Conservation (phyloP, 805 yeast genomes). For the Candida ulmi region DNA sequence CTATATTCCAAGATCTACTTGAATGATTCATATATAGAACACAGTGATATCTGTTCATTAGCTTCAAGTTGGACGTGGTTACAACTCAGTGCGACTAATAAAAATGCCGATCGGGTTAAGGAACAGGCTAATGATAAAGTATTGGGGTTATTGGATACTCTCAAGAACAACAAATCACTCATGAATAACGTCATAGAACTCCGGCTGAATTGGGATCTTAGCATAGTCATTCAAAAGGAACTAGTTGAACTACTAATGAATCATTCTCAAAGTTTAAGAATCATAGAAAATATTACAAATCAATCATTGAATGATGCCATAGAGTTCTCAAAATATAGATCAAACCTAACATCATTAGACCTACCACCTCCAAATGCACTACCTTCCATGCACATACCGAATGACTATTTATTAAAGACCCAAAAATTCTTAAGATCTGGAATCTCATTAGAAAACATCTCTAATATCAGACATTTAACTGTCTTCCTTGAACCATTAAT, state of each 20-base stretch:
- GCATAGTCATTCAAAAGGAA: slow-evolving; percentile 24
- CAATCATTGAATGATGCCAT: slow-evolving; percentile 32
- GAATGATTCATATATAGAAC: slow-evolving; percentile 36
- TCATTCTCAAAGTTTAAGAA: slow-evolving; percentile 24
- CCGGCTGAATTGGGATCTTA: slow-evolving; percentile 38
- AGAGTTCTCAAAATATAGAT: slow-evolving; percentile 22
- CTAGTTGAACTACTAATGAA: slow-evolving; percentile 25
- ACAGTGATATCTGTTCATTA: slow-evolving; percentile 26
- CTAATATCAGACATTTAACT: slow-evolving; percentile 24
- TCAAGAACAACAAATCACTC: slow-evolving; percentile 16
- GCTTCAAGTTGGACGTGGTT: slow-evolving; percentile 37
- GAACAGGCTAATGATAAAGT: slow-evolving; percentile 27
- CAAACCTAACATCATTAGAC: slow-evolving; percentile 16
- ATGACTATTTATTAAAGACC: slow-evolving; percentile 26
- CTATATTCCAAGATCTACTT: slow-evolving; percentile 33
- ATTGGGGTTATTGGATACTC: slow-evolving; percentile 20
- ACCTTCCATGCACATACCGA: slow-evolving; percentile 25
- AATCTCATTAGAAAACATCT: slow-evolving; percentile 8
- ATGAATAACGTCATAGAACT: slow-evolving; percentile 30
- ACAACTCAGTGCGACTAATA: slow-evolving; percentile 3
- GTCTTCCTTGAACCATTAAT: slow-evolving; percentile 34
- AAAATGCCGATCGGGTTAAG: slow-evolving; percentile 16
- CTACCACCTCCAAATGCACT: slow-evolving; percentile 30
- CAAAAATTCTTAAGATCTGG: slow-evolving; percentile 21
- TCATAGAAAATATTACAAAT: slow-evolving; percentile 36